Conservation (phyloP, 106 monocot genomes). For the Triglochin maritima region DNA sequence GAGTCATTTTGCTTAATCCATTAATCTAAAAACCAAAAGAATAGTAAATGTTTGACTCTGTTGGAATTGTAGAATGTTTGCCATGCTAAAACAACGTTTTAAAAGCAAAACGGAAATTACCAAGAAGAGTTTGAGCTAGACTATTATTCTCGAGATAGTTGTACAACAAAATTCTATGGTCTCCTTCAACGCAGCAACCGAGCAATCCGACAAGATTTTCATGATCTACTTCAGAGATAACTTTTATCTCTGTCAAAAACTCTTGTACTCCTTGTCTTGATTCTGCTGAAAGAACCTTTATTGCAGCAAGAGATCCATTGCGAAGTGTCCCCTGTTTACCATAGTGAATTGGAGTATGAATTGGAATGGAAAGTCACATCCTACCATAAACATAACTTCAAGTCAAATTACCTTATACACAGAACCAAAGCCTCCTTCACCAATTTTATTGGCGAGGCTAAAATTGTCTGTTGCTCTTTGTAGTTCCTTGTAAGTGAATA, state of each 20-base stretch:
- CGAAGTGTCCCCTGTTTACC: constrained; percentile 12
- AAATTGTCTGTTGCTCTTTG: constrained; percentile 1
- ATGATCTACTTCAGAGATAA: constrained; percentile 9
- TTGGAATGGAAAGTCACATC: background rate
- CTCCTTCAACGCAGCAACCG: constrained; percentile 19
- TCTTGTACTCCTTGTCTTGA: constrained; percentile 17
- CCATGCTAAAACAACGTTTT: background rate
- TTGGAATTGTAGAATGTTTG: background rate
- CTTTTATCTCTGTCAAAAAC: constrained; percentile 14
- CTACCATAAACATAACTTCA: background rate
- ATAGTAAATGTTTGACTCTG: too few relatives aligned
- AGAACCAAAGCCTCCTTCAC: constrained; percentile 8
- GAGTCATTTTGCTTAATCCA: too few relatives aligned
- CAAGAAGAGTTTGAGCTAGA: constrained; percentile 17
- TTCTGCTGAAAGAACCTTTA: constrained; percentile 12
- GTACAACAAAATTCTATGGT: constrained; percentile 18
- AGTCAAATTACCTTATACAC: constrained; percentile 7
- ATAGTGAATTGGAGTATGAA: background rate
- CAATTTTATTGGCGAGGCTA: background rate
- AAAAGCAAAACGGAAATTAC: background rate
- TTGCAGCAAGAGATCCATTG: constrained; percentile 9
- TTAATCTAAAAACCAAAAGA: too few relatives aligned
- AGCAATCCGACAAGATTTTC: constrained; percentile 10
- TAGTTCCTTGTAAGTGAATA: constrained; percentile 7
- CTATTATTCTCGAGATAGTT: constrained; percentile 19